Conservation (phyloP, 2,329 filamentous ascomycete species). For the Beauveria sp. region DNA sequence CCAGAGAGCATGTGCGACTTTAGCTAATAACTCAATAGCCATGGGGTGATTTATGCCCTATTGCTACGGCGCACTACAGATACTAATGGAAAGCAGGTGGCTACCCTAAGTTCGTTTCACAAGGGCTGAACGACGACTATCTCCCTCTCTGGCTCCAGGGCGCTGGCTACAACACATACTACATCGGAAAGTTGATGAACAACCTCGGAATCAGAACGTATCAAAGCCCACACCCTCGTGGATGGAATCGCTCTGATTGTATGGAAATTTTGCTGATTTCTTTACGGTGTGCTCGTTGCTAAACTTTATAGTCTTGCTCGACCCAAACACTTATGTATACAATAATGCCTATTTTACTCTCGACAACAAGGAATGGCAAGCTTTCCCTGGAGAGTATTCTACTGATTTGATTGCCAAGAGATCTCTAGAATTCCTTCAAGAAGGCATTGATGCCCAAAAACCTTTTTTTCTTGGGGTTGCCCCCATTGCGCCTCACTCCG, state of each 20-base stretch:
- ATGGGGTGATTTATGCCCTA: not conserved
- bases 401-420: conserved; percentile 45
- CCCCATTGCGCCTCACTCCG: conserved; percentile 31
- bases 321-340: conserved; percentile 62
- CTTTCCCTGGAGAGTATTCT: conserved; percentile 44
- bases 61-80: not conserved
- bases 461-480: conserved; percentile 53
- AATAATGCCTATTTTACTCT: conserved; percentile 51
- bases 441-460: conserved; percentile 34
- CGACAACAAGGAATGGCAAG: conserved; percentile 35
- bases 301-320: conserved; percentile 42
- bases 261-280: conserved; percentile 6
- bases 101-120: conserved; percentile 43
- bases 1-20: not conserved
- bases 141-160: conserved; percentile 44
- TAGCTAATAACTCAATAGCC: conserved; percentile 17
- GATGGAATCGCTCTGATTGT: conserved; percentile 45
- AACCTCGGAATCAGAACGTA: conserved; percentile 41
- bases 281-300: not conserved
- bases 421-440: conserved; percentile 44
- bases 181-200: conserved; percentile 50
- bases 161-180: conserved; percentile 45
- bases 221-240: conserved; percentile 41
- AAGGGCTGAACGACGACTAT: conserved; percentile 42
- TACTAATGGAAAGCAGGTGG: conserved; percentile 16